Percentiles rank a stretch among this genome's conserved stretches.
These are phyloP conservation scores for Penicillium sumatraense DNA, from an alignment of 2,329 filamentous ascomycete species.

Conservation along the genomic window DNA sequence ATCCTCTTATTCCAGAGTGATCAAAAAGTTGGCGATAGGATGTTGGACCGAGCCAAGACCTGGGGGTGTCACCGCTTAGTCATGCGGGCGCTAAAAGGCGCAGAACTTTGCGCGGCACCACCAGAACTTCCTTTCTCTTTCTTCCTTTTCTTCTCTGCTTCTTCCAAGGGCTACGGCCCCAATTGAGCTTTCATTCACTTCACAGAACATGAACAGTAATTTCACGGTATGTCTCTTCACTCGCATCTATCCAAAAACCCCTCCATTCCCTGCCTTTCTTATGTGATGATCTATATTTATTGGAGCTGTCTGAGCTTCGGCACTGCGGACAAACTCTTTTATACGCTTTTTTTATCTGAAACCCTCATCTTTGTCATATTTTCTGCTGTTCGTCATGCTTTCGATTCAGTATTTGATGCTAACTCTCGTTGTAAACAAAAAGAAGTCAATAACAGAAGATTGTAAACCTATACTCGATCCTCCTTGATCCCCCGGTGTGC, in stretches of 20 bases:
- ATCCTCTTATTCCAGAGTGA: too few species aligned
- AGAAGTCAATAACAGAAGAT: conserved; percentile 36
- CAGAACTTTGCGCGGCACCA: neutral
- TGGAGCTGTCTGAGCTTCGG: conserved; percentile 75
- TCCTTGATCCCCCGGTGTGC: conserved; percentile 35
- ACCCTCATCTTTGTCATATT: conserved; percentile 7
- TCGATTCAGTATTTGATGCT: conserved; percentile 22
- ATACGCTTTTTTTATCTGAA: conserved; percentile 56
- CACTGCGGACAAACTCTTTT: conserved; percentile 65
- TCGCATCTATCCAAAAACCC: neutral
- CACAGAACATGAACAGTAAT: conserved; percentile 34
- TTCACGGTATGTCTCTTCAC: conserved; percentile 34
- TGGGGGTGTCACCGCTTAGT: conserved; percentile 17
- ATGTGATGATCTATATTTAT: conserved; percentile 67
- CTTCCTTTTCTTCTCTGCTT: conserved; percentile 16
- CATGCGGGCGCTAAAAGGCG: conserved; percentile 21
- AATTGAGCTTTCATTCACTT: conserved; percentile 12
- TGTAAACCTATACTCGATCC: conserved; percentile 41
- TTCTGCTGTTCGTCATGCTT: conserved; percentile 1
- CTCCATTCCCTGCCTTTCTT: conserved; percentile 13
- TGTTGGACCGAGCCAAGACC: neutral
- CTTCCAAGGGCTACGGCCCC: conserved; percentile 38
- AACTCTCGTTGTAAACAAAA: conserved; percentile 25
- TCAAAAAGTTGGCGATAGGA: neutral
- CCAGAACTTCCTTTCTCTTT: neutral